Evolutionary conservation across 768 basidiomycete species (phyloP).

Genomic region (Lepiota subincarnata): DNA sequence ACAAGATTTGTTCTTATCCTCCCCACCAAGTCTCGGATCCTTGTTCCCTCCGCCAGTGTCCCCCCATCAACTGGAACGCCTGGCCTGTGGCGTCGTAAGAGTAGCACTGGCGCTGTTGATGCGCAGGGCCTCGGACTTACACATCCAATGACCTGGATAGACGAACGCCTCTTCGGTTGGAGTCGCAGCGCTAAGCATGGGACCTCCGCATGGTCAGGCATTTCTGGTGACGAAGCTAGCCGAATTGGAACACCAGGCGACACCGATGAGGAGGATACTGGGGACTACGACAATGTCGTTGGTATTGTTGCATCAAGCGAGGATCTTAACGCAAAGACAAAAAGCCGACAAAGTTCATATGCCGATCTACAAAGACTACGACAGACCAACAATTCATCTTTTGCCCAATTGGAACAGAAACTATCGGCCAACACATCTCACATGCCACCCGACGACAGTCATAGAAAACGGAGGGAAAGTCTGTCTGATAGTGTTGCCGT

Average conservation of each 20-base stretch:
- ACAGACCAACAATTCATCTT: slow-evolving; percentile 24
- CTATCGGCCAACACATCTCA: slow-evolving; percentile 10
- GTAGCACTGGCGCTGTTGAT: slow-evolving; percentile 77
- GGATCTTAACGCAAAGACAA: slow-evolving; percentile 34
- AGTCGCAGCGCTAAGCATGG: slow-evolving; percentile 69
- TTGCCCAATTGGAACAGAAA: slow-evolving; percentile 8
- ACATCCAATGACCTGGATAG: slow-evolving; percentile 94
- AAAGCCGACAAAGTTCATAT: slow-evolving; percentile 69
- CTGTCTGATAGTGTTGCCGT: slow-evolving; percentile 64
- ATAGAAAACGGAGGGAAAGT: slow-evolving; percentile 56
- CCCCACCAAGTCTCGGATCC: slow-evolving; percentile 60
- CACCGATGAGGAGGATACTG: slow-evolving; percentile 83
- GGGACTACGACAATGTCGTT: slow-evolving; percentile 89
- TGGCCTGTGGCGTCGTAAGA: slow-evolving; percentile 78
- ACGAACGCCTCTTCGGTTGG: slow-evolving; percentile 94
- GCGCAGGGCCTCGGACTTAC: slow-evolving; percentile 80
- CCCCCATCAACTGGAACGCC: slow-evolving; percentile 75
- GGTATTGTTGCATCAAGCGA: slow-evolving; percentile 58
- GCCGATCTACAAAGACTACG: slow-evolving; percentile 78
- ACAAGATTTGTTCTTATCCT: slow-evolving; percentile 10
- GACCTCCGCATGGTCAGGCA: slow-evolving; percentile 84
- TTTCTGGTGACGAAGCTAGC: slow-evolving; percentile 52
- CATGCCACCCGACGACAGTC: slow-evolving; percentile 24
- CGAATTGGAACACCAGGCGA: slow-evolving; percentile 67
- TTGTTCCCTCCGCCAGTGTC: slow-evolving; percentile 79